These are phyloP conservation scores for Tulasnella sp. DNA, from an alignment of 768 basidiomycete species.

Conservation along the genomic window DNA sequence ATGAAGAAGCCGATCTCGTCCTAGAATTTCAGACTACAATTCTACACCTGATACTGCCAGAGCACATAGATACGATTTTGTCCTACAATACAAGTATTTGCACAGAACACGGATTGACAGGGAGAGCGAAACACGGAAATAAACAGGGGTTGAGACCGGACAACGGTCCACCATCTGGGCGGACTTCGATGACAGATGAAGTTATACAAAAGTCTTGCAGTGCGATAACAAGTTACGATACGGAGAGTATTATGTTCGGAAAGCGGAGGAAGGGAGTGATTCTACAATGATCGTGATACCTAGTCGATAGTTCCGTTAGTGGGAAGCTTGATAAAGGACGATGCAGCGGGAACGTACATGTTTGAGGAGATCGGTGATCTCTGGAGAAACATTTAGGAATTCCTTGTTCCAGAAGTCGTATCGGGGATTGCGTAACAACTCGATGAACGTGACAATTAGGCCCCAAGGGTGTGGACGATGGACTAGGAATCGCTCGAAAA, in stretches of 20 bases:
- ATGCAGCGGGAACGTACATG: not conserved
- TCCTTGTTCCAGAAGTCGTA: constrained; percentile 88
- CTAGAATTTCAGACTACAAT: not conserved
- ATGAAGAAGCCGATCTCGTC: not conserved
- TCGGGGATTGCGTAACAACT: constrained; percentile 79
- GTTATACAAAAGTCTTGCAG: not conserved
- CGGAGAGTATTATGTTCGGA: not conserved
- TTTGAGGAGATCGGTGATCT: constrained; percentile 35
- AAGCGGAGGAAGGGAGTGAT: not conserved
- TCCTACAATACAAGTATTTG: constrained; percentile 4
- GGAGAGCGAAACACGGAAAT: not conserved
- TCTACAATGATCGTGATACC: constrained; percentile 7
- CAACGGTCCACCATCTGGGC: not conserved
- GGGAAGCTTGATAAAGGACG: not conserved
- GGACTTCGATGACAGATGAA: not conserved
- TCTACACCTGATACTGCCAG: not conserved
- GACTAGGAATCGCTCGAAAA: constrained; percentile 88
- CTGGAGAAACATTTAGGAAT: constrained; percentile 73
- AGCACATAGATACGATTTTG: constrained; percentile 2
- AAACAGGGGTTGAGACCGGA: not conserved
- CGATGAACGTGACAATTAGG: constrained; percentile 84
- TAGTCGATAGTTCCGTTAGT: not conserved
- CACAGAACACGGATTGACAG: not conserved
- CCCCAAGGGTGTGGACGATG: constrained; percentile 97
- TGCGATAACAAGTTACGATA: not conserved